Evolutionary conservation across 2,329 filamentous ascomycete genomes (phyloP).

Genomic region (Xylaria arbuscula): DNA sequence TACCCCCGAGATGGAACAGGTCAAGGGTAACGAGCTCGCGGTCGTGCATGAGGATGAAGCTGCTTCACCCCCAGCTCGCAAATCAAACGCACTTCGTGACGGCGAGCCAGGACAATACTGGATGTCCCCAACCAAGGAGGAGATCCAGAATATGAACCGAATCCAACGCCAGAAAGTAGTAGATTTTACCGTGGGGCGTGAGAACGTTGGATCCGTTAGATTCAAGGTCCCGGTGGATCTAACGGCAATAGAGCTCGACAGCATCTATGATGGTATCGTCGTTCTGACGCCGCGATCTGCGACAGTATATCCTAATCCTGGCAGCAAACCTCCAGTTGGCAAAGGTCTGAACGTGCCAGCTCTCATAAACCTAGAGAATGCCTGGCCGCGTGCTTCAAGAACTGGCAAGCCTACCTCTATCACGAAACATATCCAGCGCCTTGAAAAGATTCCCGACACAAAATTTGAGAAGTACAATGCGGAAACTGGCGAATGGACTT

Average conservation of each 20-base stretch:
- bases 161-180: slow-evolving; percentile 79
- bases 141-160: slow-evolving; percentile 82
- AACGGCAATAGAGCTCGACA: slow-evolving; percentile 79
- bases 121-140: slow-evolving; percentile 80
- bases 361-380: slow-evolving; percentile 87
- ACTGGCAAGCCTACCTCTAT: slow-evolving; percentile 74
- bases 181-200: slow-evolving; percentile 83
- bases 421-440: slow-evolving; percentile 83
- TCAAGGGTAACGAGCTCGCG: slow-evolving; percentile 79
- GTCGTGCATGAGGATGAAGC: slow-evolving; percentile 79
- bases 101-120: slow-evolving; percentile 81
- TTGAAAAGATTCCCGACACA: slow-evolving; percentile 83
- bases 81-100: slow-evolving; percentile 50
- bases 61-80: slow-evolving; percentile 51
- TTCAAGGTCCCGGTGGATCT: slow-evolving; percentile 89
- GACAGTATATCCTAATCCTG: slow-evolving; percentile 84
- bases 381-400: slow-evolving; percentile 79
- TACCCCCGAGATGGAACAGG: slow-evolving; percentile 75
- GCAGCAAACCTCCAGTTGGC: slow-evolving; percentile 83
- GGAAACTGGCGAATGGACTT: slow-evolving; percentile 87
- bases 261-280: slow-evolving; percentile 82
- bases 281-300: slow-evolving; percentile 80
- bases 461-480: slow-evolving; percentile 83
- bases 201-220: slow-evolving; percentile 81
- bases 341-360: slow-evolving; percentile 94